phyloP scores from a whole-genome alignment of 257 asterid species.

The Nemophila menziesii region DNA sequence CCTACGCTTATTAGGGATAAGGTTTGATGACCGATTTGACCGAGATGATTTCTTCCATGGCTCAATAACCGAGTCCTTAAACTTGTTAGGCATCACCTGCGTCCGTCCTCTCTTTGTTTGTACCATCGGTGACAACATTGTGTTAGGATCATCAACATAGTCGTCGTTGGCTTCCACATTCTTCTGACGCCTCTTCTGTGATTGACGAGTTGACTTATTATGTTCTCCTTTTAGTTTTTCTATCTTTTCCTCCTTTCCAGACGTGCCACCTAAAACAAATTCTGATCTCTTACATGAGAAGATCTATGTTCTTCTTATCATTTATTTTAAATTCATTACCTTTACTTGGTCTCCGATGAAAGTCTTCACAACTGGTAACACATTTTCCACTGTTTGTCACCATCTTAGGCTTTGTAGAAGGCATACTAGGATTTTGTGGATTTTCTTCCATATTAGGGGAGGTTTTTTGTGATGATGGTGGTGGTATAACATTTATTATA shows the following conservation, averaged over 20 bases:
- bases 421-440: background rate
- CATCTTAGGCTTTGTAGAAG: background rate
- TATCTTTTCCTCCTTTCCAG: background rate
- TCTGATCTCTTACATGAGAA: background rate
- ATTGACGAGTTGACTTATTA: background rate
- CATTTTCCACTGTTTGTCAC: background rate
- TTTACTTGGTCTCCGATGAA: too few species aligned
- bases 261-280: background rate
- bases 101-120: background rate
- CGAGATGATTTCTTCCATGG: background rate
- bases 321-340: too few species aligned
- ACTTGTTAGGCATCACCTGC: conserved; percentile 1
- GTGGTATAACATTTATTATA: conserved; percentile 23
- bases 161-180: background rate
- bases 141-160: background rate
- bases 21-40: background rate
- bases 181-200: background rate
- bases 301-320: background rate
- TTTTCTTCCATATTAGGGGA: background rate
- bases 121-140: background rate
- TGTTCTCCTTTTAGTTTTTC: background rate
- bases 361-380: background rate
- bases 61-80: conserved; percentile 3
- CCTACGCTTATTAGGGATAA: background rate
- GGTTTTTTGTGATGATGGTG: background rate